Base-by-base conservation (phyloP, 2,329 filamentous ascomycete species). In the Bipolaris bicolor region DNA sequence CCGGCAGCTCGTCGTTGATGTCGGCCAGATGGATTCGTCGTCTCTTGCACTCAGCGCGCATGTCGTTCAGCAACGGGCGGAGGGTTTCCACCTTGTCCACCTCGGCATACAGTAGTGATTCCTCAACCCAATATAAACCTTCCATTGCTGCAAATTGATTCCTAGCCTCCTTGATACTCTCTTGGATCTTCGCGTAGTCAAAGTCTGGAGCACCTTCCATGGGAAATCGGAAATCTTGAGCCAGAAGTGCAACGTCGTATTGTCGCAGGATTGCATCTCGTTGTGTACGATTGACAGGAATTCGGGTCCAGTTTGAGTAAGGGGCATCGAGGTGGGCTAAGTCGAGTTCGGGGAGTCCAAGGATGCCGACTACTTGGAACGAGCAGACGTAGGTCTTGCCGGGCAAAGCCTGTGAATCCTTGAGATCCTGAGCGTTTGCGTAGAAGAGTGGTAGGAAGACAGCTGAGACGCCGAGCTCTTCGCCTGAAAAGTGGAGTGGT, bases 281-380 rank as follows among this genome's bases (percentile, higher is more conserved):
- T 24, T 78, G 76, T 49, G 70, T 63, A 18, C 55, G 55, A 7
- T 67, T 75, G 16, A 78, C 75, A 2, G 67, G 62, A 34, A 73
- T 72, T 39, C 71, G 75, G 11, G 72, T 60, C 76, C 76, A 78
- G n/a, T 73, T 63, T 9, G 58, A 70, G 44, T 75, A 75, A 1
- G 74, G 74, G 11, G 65, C 52, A 9, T 66, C 60, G n/a, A 76
- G 67, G 16, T 64, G 62, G 18, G 70, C 65, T 10, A 78, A 66
- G 49, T 78, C 76, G 7, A 76, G 74, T 49, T 78, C 75, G 5
- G 74, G 69, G 6, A 78, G 68, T 9, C 76, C 76, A 7, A 78
- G 76, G 40, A 78, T 75, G 40, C 77, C 77, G 1, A 74, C 75
- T 7, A 70, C 65, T 57, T 78, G 76, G 57, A 76, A 78, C 5